Evolutionary conservation across 306 rosid genomes (phyloP).

Genomic region (Elaeagnus macrophylla): DNA sequence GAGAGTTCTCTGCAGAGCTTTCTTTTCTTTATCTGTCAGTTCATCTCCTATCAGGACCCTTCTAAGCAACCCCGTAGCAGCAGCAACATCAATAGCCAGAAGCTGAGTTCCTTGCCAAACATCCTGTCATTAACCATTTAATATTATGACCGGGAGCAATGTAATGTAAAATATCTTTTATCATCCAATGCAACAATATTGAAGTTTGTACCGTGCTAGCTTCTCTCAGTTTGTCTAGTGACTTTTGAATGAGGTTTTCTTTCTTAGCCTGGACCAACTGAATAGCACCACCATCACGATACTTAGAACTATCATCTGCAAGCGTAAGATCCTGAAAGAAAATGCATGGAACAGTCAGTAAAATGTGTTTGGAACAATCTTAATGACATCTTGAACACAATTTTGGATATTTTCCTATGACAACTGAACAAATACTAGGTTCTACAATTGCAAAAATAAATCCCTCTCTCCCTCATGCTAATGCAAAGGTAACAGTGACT

Average conservation of each 20-base stretch:
- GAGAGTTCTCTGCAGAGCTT: conserved; percentile 67
- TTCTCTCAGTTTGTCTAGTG: conserved; percentile 70
- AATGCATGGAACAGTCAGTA: not conserved
- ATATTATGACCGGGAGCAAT: not conserved
- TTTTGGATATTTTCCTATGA: not conserved
- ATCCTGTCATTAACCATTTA: conserved; percentile 44
- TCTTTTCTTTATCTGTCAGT: conserved; percentile 80
- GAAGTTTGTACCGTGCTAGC: conserved; percentile 55
- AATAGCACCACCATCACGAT: conserved; percentile 24
- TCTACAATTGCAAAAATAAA: not conserved
- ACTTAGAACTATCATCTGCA: conserved; percentile 36
- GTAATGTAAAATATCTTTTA: conserved; percentile 11
- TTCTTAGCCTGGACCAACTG: conserved; percentile 52
- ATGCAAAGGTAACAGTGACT: no score
- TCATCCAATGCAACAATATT: conserved; percentile 12
- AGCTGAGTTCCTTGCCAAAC: conserved; percentile 99
- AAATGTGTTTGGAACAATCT: not conserved
- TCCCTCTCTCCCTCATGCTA: no score
- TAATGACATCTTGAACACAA: not conserved
- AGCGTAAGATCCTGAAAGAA: conserved; percentile 43
- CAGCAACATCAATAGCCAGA: conserved; percentile 74
- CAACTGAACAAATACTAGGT: not conserved
- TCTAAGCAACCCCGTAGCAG: conserved; percentile 65
- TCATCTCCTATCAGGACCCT: conserved; percentile 78
- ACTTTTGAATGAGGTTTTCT: conserved; percentile 57